Percentiles rank a stretch among this genome's conserved stretches.
Conservation (phyloP, 305 asterid species). For the Fraxinus platypoda region DNA sequence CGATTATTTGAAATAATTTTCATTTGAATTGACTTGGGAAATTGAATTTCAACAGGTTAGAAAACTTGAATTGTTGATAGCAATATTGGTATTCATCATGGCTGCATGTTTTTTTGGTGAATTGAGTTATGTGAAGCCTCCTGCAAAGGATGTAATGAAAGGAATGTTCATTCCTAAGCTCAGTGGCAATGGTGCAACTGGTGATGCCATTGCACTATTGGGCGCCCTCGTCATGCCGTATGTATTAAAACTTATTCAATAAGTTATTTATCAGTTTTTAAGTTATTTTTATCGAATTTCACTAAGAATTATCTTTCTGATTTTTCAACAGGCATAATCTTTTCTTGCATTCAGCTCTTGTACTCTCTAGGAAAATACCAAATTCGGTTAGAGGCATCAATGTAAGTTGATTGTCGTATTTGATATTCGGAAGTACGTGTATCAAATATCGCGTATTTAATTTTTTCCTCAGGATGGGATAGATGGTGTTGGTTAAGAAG, state of each 20-base stretch:
- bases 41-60: slow-evolving; percentile 49
- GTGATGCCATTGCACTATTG: slow-evolving; percentile 79
- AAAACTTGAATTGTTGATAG: slow-evolving; percentile 74
- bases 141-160: slow-evolving; percentile 57
- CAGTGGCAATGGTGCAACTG: slow-evolving; percentile 66
- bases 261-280: neutral
- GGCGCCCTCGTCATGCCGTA: slow-evolving; percentile 99
- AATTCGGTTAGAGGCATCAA: slow-evolving; percentile 74
- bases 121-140: slow-evolving; percentile 75
- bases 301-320: neutral
- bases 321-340: slow-evolving; percentile 63
- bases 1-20: neutral
- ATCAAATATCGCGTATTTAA: neutral
- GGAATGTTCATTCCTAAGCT: slow-evolving; percentile 91
- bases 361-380: slow-evolving; percentile 77
- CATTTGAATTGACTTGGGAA: neutral
- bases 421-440: neutral
- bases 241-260: slow-evolving; percentile 17
- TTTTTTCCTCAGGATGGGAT: neutral
- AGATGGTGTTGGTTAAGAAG: neutral
- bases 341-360: slow-evolving; percentile 92
- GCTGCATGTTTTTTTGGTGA: slow-evolving; percentile 95
- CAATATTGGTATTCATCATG: slow-evolving; percentile 71
- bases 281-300: neutral
- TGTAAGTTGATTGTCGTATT: slow-evolving; percentile 36